Evolutionary conservation across 345 rosid species (phyloP).

Genomic region (Populus alba): DNA sequence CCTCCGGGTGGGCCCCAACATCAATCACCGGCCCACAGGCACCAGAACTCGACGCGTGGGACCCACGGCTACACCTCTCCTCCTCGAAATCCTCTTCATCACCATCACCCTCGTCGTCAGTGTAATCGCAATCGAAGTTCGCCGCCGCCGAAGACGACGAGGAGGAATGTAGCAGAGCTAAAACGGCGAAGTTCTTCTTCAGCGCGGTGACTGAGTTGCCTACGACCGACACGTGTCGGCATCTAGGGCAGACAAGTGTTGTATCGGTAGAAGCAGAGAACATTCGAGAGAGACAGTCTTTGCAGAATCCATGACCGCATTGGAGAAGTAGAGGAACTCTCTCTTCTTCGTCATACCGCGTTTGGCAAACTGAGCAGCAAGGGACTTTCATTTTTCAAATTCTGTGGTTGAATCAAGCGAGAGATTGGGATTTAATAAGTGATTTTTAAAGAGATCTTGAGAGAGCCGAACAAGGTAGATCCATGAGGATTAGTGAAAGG

Average conservation of each 20-base stretch:
- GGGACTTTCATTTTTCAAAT: conserved; percentile 57
- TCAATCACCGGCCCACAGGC: conserved; percentile 77
- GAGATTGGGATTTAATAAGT: not conserved
- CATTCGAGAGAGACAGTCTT: conserved; percentile 78
- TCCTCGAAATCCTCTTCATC: conserved; percentile 19
- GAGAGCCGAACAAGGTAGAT: conserved; percentile 5
- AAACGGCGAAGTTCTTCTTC: conserved; percentile 80
- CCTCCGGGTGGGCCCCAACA: conserved; percentile 63
- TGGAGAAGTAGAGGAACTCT: conserved; percentile 84
- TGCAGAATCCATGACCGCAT: conserved; percentile 97
- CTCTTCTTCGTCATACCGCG: conserved; percentile 85
- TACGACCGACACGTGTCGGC: conserved; percentile 83
- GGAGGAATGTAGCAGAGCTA: conserved; percentile 61
- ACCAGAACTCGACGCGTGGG: conserved; percentile 61
- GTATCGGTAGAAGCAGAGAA: conserved; percentile 82
- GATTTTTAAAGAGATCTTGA: not conserved
- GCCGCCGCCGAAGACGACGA: conserved; percentile 24
- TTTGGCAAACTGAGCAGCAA: conserved; percentile 88
- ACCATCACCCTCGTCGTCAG: conserved; percentile 65
- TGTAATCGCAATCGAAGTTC: conserved; percentile 64
- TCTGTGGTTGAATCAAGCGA: not conserved
- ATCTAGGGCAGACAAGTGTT: conserved; percentile 77
- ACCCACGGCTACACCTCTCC: conserved; percentile 46
- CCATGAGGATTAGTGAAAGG: conserved; percentile 1
- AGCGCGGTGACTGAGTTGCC: conserved; percentile 90